Evolutionary conservation across 371 early-diverging fungal genomes (phyloP), one percentile per base, ranked within the genome.

Genomic region (Rhizomucor miehei): DNA sequence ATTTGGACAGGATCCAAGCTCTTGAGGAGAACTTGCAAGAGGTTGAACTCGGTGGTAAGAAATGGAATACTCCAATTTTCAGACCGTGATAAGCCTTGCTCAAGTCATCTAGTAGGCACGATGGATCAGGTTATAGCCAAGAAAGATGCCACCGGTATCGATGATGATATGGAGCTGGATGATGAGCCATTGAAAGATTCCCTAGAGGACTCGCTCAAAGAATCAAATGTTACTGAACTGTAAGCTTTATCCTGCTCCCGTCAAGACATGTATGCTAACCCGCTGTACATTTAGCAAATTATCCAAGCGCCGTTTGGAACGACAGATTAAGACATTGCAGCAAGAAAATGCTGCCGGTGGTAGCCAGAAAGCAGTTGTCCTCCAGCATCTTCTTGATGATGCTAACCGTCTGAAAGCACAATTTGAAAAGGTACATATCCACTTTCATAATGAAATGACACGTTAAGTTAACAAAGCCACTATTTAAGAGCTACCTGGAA

Each of bases 11-110:
- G 38, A 90, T 93, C 44, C 80, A 81, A 47, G 51, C 79, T 0
- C 66, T 95, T 41, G 93, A 95, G 65, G 94, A 93, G 35, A 73
- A 82, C 34, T 69, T 94, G 21, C 83, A 85, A 44, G 93, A 97
- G 65, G 70, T 89, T 36, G 94, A 96, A 61, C 76, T 93, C 10
- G 78, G 79, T 36, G 85, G 78, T 67, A 73, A 63, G 60, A 43
- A 48, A 23, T 29, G 8, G 5, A 29, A 29, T 29, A 8, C 8
- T 5, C 5, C 29, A 29, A 5, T 29, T 29, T 5, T 29, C 8
- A 29, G 8, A 29, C 29, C 8, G 8, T 29, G 8, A 5, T 29
- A 29, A 29, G n/a, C n/a, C n/a, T n/a, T n/a, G n/a, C n/a, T n/a
- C 8, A 29, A 8, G 29, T 29, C 29, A 8, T 29, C 5, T 5